Conservation (phyloP, 176 grass and related monocot genomes). For the Calamus simplicifolius region DNA sequence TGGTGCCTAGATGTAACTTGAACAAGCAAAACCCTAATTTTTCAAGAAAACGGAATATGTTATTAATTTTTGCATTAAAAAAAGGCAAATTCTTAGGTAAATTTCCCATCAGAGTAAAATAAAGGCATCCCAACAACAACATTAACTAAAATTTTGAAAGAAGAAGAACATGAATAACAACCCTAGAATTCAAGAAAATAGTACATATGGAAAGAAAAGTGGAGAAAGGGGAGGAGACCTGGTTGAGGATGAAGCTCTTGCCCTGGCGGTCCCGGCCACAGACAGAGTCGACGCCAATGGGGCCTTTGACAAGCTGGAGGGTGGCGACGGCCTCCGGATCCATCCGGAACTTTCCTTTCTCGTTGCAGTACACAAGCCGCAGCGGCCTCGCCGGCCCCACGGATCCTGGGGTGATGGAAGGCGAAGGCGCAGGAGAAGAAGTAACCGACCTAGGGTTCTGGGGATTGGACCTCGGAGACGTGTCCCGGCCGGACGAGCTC, state of each 20-base stretch:
- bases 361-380: constrained; percentile 67
- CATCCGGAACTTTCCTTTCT: constrained; percentile 51
- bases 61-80: too few species aligned
- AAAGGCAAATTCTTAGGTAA: too few species aligned
- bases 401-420: constrained; percentile 11
- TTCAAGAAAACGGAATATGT: too few species aligned
- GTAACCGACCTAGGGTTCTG: background rate
- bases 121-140: too few species aligned
- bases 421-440: constrained; percentile 7
- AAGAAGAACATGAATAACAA: background rate
- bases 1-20: too few species aligned
- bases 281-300: constrained; percentile 60
- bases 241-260: constrained; percentile 82
- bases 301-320: constrained; percentile 67
- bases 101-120: too few species aligned
- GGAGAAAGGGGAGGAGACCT: constrained; percentile 19
- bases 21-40: too few species aligned
- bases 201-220: too few species aligned
- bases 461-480: constrained; percentile 12
- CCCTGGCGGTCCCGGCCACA: constrained; percentile 72
- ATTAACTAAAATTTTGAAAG: background rate
- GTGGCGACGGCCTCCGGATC: constrained; percentile 64
- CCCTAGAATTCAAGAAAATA: background rate
- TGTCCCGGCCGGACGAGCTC: constrained; percentile 21
- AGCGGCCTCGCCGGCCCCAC: constrained; percentile 35